phyloP scores from a whole-genome alignment of 768 basidiomycete species.

The Trametes sanguinea region DNA sequence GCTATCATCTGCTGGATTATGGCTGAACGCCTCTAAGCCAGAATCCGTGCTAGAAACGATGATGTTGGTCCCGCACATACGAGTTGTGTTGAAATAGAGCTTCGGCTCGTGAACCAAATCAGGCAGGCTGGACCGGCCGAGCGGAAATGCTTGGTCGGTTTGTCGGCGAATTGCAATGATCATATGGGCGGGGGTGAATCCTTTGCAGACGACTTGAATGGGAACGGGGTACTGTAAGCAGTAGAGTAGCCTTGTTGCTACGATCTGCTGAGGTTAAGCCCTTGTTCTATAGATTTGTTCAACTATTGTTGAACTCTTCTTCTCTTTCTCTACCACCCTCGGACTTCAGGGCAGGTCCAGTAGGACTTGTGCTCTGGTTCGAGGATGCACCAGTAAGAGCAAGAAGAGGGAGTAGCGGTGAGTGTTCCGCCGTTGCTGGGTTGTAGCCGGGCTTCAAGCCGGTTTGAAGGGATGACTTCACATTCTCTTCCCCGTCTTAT shows the following conservation, averaged over 20 bases:
- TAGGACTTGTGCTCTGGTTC: conserved; percentile 24
- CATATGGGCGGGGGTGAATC: conserved; percentile 73
- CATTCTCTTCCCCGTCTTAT: conserved; percentile 90
- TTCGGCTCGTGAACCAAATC: conserved; percentile 70
- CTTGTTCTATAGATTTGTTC: conserved; percentile 72
- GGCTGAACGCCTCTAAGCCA: conserved; percentile 84
- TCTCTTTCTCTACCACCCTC: conserved; percentile 35
- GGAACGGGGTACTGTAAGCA: conserved; percentile 74
- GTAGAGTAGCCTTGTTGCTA: conserved; percentile 80
- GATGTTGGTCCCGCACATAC: conserved; percentile 69
- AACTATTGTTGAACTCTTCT: conserved; percentile 46
- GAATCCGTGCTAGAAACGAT: conserved; percentile 78
- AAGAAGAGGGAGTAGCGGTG: conserved; percentile 7
- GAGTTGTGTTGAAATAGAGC: conserved; percentile 66
- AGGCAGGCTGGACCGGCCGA: conserved; percentile 48
- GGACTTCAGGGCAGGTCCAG: conserved; percentile 46
- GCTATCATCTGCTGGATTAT: conserved; percentile 84
- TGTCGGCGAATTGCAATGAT: conserved; percentile 60
- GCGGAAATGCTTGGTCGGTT: conserved; percentile 57
- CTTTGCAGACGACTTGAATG: conserved; percentile 80
- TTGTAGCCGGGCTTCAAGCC: not conserved
- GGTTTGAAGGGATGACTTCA: conserved; percentile 56
- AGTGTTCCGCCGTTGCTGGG: not conserved
- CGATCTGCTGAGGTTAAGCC: conserved; percentile 77
- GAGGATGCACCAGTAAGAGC: conserved; percentile 4